Conservation (phyloP, 805 yeast species). For the Kodamaea neixiangensis region DNA sequence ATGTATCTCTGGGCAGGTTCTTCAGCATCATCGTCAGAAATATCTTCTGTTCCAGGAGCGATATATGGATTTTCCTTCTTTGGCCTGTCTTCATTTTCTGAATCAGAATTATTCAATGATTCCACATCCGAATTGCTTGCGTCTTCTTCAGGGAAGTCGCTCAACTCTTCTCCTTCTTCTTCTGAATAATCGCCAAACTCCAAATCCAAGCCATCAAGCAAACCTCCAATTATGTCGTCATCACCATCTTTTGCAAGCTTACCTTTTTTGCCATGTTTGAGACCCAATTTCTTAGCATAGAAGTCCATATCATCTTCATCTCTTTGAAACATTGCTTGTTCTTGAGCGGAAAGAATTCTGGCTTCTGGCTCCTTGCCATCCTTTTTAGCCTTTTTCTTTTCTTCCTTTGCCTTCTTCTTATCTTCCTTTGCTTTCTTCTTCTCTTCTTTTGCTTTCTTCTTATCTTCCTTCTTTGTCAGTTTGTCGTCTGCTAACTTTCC, state of each 20-base stretch:
- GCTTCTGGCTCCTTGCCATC: constrained; percentile 14
- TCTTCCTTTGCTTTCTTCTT: constrained; percentile 15
- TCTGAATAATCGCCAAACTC: constrained; percentile 31
- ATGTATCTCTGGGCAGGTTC: constrained; percentile 53
- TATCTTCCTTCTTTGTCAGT: constrained; percentile 7
- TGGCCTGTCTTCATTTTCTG: constrained; percentile 18
- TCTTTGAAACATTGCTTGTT: constrained; percentile 48
- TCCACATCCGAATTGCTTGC: constrained; percentile 18
- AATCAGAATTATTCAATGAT: constrained; percentile 16
- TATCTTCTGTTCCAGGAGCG: constrained; percentile 46
- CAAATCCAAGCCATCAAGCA: constrained; percentile 73
- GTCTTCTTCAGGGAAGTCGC: constrained; percentile 10
- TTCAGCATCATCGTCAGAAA: constrained; percentile 13
- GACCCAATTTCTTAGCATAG: constrained; percentile 79
- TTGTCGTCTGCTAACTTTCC: constrained; percentile 19
- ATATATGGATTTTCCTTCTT: constrained; percentile 72
- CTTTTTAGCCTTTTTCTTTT: constrained; percentile 17
- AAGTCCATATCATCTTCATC: constrained; percentile 81
- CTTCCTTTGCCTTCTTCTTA: constrained; percentile 4
- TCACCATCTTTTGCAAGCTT: constrained; percentile 54
- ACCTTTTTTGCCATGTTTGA: constrained; percentile 52
- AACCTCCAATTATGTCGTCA: constrained; percentile 79
- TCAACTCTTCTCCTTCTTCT: constrained; percentile 20
- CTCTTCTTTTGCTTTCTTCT: constrained; percentile 6
- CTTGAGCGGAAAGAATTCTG: constrained; percentile 36